Conservation (phyloP, 1,139 yeast species). For the Pneumocystis canis region DNA sequence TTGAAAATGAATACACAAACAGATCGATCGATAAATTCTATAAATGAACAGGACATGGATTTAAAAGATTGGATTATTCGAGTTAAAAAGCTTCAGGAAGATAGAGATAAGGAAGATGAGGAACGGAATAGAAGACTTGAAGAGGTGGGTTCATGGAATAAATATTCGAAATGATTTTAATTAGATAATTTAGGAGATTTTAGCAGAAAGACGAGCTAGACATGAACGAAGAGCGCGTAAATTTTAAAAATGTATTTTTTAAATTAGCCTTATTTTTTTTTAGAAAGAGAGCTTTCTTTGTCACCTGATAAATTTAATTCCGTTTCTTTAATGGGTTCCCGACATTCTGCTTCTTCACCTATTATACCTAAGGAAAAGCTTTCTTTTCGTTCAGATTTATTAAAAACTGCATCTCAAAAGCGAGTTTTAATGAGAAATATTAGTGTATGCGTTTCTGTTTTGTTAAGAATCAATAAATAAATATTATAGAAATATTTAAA, state of each 20-base stretch:
- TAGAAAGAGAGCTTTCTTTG: neutral
- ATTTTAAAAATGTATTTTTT: neutral
- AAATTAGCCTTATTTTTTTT: neutral
- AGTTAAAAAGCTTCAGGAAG: neutral
- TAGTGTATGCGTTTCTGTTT: neutral
- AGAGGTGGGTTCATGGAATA: neutral
- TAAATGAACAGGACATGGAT: neutral
- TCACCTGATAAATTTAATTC: neutral
- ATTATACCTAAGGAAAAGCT: neutral
- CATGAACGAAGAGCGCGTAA: neutral
- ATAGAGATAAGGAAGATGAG: neutral
- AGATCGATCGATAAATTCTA: neutral
- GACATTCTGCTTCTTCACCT: neutral
- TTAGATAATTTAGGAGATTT: neutral
- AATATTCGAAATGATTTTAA: neutral
- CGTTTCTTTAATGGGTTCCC: neutral
- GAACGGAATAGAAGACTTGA: neutral
- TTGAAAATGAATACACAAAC: neutral
- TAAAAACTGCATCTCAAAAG: neutral
- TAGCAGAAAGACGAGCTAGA: neutral
- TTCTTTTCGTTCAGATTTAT: neutral
- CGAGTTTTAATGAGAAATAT: neutral
- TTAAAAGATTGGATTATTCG: neutral
- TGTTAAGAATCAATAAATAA: neutral
- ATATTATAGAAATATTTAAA: neutral